Conservation (phyloP, 2,329 filamentous ascomycete species). For the Blumeria graminis region DNA sequence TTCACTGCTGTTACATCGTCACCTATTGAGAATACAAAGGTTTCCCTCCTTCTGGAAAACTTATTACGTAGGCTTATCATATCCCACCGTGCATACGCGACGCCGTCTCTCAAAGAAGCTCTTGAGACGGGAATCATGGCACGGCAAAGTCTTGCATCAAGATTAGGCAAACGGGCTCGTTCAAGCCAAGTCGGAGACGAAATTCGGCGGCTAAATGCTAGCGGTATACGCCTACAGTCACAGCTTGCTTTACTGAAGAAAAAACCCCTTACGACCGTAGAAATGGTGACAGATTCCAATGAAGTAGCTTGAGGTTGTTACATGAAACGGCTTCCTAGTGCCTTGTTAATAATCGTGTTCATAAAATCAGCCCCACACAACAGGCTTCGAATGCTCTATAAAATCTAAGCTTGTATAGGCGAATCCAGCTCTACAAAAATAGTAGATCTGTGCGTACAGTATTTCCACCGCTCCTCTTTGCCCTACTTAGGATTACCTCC, state of each 20-base stretch:
- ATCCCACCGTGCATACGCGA: conserved; percentile 11
- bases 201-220: conserved; percentile 9
- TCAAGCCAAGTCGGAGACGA: neutral
- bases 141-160: conserved; percentile 22
- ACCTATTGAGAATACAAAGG: conserved; percentile 29
- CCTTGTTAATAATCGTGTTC: too few relatives aligned
- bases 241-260: conserved; percentile 7
- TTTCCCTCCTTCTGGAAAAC: conserved; percentile 29
- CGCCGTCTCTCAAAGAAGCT: conserved; percentile 18
- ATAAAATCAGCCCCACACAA: too few relatives aligned
- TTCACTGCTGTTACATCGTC: conserved; percentile 24
- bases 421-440: too few relatives aligned
- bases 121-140: conserved; percentile 27
- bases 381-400: too few relatives aligned
- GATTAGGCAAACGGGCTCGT: neutral
- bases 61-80: conserved; percentile 23
- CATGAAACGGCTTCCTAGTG: too few relatives aligned
- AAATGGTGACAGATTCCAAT: too few relatives aligned
- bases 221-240: conserved; percentile 15
- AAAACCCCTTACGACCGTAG: neutral
- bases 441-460: too few relatives aligned
- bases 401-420: too few relatives aligned
- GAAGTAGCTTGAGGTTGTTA: too few relatives aligned
- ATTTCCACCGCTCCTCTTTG: too few relatives aligned
- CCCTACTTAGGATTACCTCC: too few relatives aligned